Percentiles rank a stretch among this genome's conserved stretches.
Evolutionary conservation across 1,284 basidiomycete genomes (phyloP).

Genomic region (Rhodotorula sp.): DNA sequence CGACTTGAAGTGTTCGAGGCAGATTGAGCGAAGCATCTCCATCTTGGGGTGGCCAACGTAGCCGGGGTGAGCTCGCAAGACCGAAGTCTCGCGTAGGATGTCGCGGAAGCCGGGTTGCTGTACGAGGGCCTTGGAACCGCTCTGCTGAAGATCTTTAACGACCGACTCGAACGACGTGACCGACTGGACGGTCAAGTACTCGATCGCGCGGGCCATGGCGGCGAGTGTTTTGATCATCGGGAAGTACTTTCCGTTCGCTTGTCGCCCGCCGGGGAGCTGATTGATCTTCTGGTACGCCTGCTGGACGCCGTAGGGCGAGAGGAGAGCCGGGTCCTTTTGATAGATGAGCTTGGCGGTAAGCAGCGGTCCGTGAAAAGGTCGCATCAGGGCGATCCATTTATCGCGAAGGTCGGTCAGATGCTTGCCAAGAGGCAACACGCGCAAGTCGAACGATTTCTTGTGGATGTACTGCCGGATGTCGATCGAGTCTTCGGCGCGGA

Average conservation of each 20-base stretch:
- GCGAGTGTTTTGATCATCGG: slow-evolving; percentile 54
- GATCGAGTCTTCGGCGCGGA: slow-evolving; percentile 84
- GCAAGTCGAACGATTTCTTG: slow-evolving; percentile 60
- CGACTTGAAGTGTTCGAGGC: slow-evolving; percentile 74
- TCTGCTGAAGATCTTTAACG: slow-evolving; percentile 54
- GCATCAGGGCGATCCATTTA: slow-evolving; percentile 49
- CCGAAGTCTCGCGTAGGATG: slow-evolving; percentile 47
- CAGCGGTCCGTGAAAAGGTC: slow-evolving; percentile 32
- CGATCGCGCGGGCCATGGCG: slow-evolving; percentile 71
- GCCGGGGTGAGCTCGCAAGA: slow-evolving; percentile 16
- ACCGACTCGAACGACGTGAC: slow-evolving; percentile 70
- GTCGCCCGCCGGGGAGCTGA: slow-evolving; percentile 21
- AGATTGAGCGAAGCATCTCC: slow-evolving; percentile 70
- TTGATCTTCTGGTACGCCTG: slow-evolving; percentile 56
- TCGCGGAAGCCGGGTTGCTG: slow-evolving; percentile 50
- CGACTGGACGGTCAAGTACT: slow-evolving; percentile 79
- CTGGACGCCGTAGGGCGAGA: slow-evolving; percentile 57
- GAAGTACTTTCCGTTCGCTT: slow-evolving; percentile 38
- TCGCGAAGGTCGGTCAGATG: slow-evolving; percentile 44
- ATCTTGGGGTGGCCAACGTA: slow-evolving; percentile 79
- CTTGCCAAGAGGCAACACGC: slow-evolving; percentile 42
- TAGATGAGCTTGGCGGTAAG: slow-evolving; percentile 43
- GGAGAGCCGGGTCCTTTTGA: slow-evolving; percentile 45
- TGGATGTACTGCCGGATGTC: slow-evolving; percentile 85
- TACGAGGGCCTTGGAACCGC: slow-evolving; percentile 42